Evolutionary conservation across 257 asterid species (phyloP).

Genomic region (Nicotiana sylvestris): DNA sequence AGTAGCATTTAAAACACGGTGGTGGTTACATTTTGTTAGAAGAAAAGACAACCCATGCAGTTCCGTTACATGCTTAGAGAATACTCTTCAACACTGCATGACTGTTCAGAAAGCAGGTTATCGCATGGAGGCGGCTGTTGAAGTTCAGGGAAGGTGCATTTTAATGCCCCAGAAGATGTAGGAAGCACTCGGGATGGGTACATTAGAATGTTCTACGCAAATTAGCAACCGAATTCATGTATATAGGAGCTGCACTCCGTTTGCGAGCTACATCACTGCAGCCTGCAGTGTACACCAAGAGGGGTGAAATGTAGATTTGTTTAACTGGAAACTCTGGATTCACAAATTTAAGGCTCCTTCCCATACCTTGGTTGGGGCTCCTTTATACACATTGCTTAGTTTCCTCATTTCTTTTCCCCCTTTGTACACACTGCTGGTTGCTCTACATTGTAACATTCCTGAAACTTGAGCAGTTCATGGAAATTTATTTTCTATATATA

Average conservation of each 20-base stretch:
- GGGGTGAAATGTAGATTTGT: slow-evolving; percentile 44
- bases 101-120: not conserved
- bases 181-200: not conserved
- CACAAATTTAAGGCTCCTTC: slow-evolving; percentile 8
- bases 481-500: not conserved
- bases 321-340: slow-evolving; percentile 21
- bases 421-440: not conserved
- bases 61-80: not conserved
- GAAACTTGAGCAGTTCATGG: not conserved
- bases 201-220: slow-evolving; percentile 12
- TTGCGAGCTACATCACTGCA: slow-evolving; percentile 33
- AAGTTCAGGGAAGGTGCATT: not conserved
- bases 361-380: not conserved
- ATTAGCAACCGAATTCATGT: slow-evolving; percentile 49
- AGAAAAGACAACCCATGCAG: not conserved
- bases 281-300: slow-evolving; percentile 47
- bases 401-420: not conserved
- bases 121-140: not conserved
- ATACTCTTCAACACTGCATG: not conserved
- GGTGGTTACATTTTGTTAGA: not conserved
- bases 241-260: slow-evolving; percentile 65
- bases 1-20: not conserved
- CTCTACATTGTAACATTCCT: not conserved
- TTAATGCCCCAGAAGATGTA: slow-evolving; percentile 12
- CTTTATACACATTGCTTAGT: not conserved